Percentiles rank a stretch among this genome's conserved stretches.
phyloP scores from a whole-genome alignment of 305 asterid genomes.

The Fraxinus latifolia region DNA sequence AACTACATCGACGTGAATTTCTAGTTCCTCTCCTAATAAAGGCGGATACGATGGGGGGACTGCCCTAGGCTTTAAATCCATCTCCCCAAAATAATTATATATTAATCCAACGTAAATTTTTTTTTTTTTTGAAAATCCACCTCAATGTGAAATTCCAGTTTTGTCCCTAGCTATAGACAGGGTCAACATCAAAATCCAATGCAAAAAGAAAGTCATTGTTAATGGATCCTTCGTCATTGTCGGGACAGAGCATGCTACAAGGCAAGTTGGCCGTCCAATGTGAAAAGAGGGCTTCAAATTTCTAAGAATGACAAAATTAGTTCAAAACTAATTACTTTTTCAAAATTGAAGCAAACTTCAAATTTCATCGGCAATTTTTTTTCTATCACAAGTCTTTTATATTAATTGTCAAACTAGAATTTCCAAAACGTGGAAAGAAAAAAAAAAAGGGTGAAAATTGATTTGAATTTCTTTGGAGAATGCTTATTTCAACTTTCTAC shows the following conservation, averaged over 20 bases:
- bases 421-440: not conserved
- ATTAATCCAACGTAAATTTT: not conserved
- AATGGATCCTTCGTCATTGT: not conserved
- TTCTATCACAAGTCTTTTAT: not conserved
- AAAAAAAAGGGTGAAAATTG: not conserved
- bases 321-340: not conserved
- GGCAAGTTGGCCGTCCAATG: conserved; percentile 1
- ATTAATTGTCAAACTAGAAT: not conserved
- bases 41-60: not conserved
- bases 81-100: not conserved
- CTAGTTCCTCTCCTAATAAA: not conserved
- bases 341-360: too few species aligned
- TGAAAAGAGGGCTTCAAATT: not conserved
- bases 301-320: not conserved
- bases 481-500: not conserved
- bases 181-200: not conserved
- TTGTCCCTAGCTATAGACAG: not conserved
- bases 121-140: not conserved
- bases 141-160: not conserved
- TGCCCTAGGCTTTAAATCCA: not conserved
- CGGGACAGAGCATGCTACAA: not conserved
- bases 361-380: not conserved
- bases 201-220: not conserved
- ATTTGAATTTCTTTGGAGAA: not conserved
- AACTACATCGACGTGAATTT: not conserved